Evolutionary conservation across 306 rosid genomes (phyloP).

Genomic region (Parietaria judaica): DNA sequence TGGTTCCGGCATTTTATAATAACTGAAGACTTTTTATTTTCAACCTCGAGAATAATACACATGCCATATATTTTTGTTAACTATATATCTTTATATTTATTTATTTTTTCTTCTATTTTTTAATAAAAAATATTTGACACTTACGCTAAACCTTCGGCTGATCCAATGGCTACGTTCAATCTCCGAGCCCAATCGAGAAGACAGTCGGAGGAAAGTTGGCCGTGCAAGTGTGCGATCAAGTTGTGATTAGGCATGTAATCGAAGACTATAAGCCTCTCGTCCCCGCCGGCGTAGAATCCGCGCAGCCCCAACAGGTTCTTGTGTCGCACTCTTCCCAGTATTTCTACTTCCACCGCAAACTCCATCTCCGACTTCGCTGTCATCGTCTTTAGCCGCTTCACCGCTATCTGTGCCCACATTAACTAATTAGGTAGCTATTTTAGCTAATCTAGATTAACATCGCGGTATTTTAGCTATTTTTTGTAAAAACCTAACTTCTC

Average conservation of each 20-base stretch:
- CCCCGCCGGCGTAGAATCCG: slow-evolving; percentile 84
- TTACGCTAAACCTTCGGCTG: slow-evolving; percentile 81
- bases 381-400: slow-evolving; percentile 71
- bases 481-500: too few relatives aligned
- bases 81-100: background rate
- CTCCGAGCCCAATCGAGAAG: slow-evolving; percentile 68
- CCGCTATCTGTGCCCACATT: slow-evolving; percentile 55
- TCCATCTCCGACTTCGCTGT: slow-evolving; percentile 98
- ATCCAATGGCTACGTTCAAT: slow-evolving; percentile 59
- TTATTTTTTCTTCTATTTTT: background rate
- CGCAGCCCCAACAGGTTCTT: slow-evolving; percentile 69
- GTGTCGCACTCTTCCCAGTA: slow-evolving; percentile 85
- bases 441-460: too few relatives aligned
- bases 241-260: slow-evolving; percentile 93
- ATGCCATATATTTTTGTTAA: background rate
- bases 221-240: slow-evolving; percentile 77
- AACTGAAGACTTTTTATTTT: background rate
- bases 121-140: slow-evolving; percentile 2
- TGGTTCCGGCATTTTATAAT: background rate
- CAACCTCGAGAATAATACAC: background rate
- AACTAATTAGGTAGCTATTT: too few relatives aligned
- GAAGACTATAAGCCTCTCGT: slow-evolving; percentile 72
- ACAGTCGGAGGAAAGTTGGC: slow-evolving; percentile 47
- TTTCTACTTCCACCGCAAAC: slow-evolving; percentile 92
- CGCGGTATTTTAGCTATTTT: too few relatives aligned